Base-by-base conservation (phyloP, 2,329 filamentous ascomycete genomes). In the Cercospora nicotianae region DNA sequence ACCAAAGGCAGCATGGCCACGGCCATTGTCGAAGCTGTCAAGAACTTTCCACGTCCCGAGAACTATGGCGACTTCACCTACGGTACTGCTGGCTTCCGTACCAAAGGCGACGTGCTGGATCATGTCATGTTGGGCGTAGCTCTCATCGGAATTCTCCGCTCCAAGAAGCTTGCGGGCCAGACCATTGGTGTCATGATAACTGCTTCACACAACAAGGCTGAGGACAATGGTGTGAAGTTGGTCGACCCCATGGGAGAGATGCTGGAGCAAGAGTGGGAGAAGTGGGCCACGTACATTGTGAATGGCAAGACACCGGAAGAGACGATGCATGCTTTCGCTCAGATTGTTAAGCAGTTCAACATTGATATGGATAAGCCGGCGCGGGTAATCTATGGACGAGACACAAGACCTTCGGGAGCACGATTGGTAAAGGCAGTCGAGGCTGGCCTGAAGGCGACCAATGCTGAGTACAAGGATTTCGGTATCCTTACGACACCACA, bases 231-330 rank as follows among this genome's bases (percentile, higher is more conserved):
- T 62, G 91, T 97, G 79, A 97, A 97, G 86, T 88, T 99, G 74
- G 93, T 99, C 71, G 95, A 99, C 80, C 95, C 95, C 12, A 91
- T 96, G 90, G 94, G 95, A 72, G 95, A 98, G 80, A 98, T 98
- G 95, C 87, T 97, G 60, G 93, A 96, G 87, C 84, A 87, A 80
- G 91, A 94, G 69, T 99, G 95, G 95, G 95, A 99, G 82, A 84
- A 85, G 42, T 90, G 94, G 79, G 93, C 94, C 64, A 98, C 95
- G 39, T 87, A 87, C 75, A 89, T 99, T 70, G 94, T 96, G 77
- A 99, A 99, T 81, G 90, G 91, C 70, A 82, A 88, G 18, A 87
- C 87, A 69, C 90, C 96, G 75, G 87, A 93, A 72, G 87, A 89
- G 61, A 88, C 98, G 45, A 87, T 88, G 69, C 86, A 91, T 55